Conservation (phyloP, 176 grass and related monocot species). For the Oryza brachyantha region DNA sequence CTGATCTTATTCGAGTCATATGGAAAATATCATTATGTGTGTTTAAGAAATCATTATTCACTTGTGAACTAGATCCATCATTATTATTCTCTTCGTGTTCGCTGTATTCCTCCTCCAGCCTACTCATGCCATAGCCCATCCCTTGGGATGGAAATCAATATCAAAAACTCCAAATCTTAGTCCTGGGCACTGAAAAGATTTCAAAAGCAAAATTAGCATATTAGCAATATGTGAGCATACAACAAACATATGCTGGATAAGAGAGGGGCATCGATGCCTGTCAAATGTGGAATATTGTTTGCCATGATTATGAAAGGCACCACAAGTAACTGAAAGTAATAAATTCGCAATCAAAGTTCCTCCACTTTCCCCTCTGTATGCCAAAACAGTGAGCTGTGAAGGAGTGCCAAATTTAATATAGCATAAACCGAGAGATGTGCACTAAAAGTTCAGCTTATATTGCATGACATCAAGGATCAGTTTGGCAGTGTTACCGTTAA, state of each 20-base stretch:
- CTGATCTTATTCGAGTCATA: conserved; percentile 56
- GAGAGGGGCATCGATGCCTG: not conserved
- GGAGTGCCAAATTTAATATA: not conserved
- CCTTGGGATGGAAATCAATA: conserved; percentile 5
- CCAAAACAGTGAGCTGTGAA: not conserved
- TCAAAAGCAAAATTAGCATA: not conserved
- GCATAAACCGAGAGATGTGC: not conserved
- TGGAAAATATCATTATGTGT: conserved; percentile 81
- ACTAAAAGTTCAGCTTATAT: not conserved
- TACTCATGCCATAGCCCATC: conserved; percentile 64
- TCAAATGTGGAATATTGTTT: not conserved
- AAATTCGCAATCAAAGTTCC: not conserved
- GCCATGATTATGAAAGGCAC: not conserved
- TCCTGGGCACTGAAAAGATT: conserved; percentile 1
- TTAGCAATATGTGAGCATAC: not conserved
- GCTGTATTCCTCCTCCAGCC: conserved; percentile 33
- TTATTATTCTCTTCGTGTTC: conserved; percentile 26
- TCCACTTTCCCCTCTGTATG: not conserved
- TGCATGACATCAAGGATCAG: not conserved
- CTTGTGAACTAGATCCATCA: conserved; percentile 44
- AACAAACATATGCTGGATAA: not conserved
- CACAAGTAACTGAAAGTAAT: not conserved
- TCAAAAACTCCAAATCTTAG: conserved; percentile 3
- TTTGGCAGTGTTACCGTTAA: not conserved
- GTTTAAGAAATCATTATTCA: conserved; percentile 46